phyloP scores from a whole-genome alignment of 139 green algal genomes.

The Chlamydomonas incerta region DNA sequence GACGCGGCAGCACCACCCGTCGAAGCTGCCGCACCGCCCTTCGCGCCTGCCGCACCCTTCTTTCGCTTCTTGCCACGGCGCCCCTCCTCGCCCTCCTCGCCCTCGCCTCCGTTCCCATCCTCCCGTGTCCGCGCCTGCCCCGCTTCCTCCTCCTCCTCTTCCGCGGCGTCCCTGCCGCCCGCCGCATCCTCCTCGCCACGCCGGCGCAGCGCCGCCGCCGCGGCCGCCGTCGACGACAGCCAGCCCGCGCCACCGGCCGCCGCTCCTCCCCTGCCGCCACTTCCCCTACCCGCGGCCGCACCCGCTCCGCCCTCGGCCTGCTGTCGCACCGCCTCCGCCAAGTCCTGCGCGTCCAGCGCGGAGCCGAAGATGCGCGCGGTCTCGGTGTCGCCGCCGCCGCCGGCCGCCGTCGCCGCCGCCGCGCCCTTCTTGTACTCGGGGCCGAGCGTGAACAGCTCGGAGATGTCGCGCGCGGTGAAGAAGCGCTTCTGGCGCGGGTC shows the following conservation, averaged over 20 bases:
- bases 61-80: not conserved
- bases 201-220: constrained; percentile 4
- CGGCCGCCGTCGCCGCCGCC: not conserved
- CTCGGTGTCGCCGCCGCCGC: constrained; percentile 61
- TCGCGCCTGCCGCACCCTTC: too few species aligned
- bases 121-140: not conserved
- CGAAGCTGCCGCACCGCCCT: not conserved
- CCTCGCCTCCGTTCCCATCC: not conserved
- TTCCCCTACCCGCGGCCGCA: not conserved
- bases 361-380: constrained; percentile 84
- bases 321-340: not conserved
- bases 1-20: not conserved
- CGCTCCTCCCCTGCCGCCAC: too few species aligned
- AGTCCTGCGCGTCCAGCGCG: constrained; percentile 43
- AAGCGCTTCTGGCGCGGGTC: constrained; percentile 95
- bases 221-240: constrained; percentile 14
- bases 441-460: constrained; percentile 94
- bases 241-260: not conserved
- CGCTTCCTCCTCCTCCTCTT: not conserved
- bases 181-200: not conserved
- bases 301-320: not conserved
- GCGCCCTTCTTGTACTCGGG: constrained; percentile 66
- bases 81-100: not conserved
- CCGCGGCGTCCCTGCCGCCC: not conserved
- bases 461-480: constrained; percentile 91